A percentile compares a stretch with the other conserved stretches of the same genome.
phyloP scores from a whole-genome alignment of 2,329 filamentous ascomycete genomes.

The Verticillium zaregamsianum region DNA sequence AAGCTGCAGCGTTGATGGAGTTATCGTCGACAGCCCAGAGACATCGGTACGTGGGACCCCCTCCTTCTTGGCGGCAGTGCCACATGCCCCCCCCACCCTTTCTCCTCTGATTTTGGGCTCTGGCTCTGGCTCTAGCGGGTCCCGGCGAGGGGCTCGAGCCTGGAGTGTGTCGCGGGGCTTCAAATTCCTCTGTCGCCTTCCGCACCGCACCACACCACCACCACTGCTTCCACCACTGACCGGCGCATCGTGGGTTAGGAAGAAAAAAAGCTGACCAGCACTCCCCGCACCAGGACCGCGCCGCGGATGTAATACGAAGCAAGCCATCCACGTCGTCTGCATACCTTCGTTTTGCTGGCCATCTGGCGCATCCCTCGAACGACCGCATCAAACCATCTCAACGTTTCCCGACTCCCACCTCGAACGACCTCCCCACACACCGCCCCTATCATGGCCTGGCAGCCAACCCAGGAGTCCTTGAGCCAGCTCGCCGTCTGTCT shows the following conservation, averaged over 20 bases:
- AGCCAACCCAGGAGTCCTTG: constrained; percentile 82
- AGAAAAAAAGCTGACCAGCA: not conserved
- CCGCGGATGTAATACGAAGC: not conserved
- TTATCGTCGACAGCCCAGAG: not conserved
- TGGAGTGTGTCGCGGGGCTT: not conserved
- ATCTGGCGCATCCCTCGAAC: not conserved
- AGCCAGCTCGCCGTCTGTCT: constrained; percentile 85
- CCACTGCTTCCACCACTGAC: not conserved
- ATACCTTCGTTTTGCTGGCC: not conserved
- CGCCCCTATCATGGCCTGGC: constrained; percentile 71
- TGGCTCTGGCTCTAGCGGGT: not conserved
- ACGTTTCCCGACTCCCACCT: constrained; percentile 3
- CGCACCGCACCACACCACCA: not conserved
- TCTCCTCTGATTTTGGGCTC: not conserved
- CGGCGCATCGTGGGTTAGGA: not conserved
- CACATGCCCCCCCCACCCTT: not conserved
- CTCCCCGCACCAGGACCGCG: not conserved
- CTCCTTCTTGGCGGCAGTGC: not conserved
- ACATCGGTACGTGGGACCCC: not conserved
- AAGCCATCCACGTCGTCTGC: not conserved
- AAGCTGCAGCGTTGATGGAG: not conserved
- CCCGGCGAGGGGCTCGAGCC: not conserved
- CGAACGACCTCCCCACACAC: constrained; percentile 7
- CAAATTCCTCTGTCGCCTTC: not conserved
- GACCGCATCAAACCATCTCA: not conserved